Percentiles rank a stretch among this genome's conserved stretches.
Conservation (phyloP, 2,329 filamentous ascomycete genomes). For the Epichloe coenophiala region DNA sequence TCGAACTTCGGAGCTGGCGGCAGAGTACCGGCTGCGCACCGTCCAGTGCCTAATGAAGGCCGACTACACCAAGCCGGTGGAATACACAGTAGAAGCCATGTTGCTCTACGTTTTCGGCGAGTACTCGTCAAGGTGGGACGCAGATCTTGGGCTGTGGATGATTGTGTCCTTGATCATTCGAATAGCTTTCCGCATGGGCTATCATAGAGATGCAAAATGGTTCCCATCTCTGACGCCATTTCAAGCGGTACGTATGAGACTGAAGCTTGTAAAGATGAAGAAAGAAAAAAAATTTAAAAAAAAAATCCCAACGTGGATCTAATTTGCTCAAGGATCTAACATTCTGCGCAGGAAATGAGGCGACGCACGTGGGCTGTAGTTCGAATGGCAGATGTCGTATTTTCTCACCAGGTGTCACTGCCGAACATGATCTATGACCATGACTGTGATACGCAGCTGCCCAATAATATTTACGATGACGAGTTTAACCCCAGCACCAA, state of each 20-base stretch:
- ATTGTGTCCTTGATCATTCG: conserved; percentile 42
- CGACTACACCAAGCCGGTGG: conserved; percentile 63
- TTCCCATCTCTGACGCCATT: conserved; percentile 61
- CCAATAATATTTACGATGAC: conserved; percentile 69
- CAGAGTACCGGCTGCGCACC: conserved; percentile 55
- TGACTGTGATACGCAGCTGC: conserved; percentile 62
- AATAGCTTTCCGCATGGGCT: conserved; percentile 55
- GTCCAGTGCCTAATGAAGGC: conserved; percentile 66
- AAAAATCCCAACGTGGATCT: too few relatives aligned
- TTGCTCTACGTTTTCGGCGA: conserved; percentile 65
- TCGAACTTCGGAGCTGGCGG: conserved; percentile 43
- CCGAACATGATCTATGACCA: conserved; percentile 58
- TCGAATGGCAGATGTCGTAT: conserved; percentile 59
- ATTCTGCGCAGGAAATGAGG: conserved; percentile 47
- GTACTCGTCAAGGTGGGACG: conserved; percentile 59
- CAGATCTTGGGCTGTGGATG: conserved; percentile 53
- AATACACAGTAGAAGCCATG: conserved; percentile 67
- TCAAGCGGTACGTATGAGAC: conserved; percentile 40
- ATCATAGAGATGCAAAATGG: conserved; percentile 65
- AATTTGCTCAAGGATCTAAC: neutral
- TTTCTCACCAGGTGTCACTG: conserved; percentile 60
- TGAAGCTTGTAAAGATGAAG: too few relatives aligned
- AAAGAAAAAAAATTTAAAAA: too few relatives aligned
- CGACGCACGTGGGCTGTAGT: conserved; percentile 57
- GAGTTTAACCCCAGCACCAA: conserved; percentile 61